A percentile compares a stretch with the other conserved stretches of the same genome.
phyloP scores from a whole-genome alignment of 75 land plant species.

The Pinus tabuliformis region DNA sequence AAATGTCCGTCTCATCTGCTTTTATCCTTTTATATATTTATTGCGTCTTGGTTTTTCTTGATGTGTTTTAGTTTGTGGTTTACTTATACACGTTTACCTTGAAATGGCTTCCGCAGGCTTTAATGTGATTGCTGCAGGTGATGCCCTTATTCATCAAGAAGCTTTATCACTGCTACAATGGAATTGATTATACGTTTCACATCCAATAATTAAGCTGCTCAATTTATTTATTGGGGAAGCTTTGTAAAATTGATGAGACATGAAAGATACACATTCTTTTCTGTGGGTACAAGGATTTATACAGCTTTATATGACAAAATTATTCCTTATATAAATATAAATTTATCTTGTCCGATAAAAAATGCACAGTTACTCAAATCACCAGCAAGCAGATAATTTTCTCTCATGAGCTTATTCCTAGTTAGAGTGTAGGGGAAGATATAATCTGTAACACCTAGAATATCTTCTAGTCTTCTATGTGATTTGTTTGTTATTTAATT shows the following conservation, averaged over 20 bases:
- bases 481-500: too few relatives aligned
- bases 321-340: not conserved
- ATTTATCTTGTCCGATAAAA: not conserved
- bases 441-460: too few relatives aligned
- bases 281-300: not conserved
- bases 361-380: not conserved
- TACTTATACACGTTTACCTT: not conserved
- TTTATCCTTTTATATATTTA: not conserved
- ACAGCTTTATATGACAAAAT: not conserved
- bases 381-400: too few relatives aligned
- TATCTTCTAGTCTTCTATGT: too few relatives aligned
- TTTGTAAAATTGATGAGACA: not conserved
- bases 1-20: not conserved
- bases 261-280: not conserved
- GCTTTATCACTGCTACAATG: constrained; percentile 54
- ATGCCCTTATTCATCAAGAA: constrained; percentile 37
- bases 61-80: not conserved
- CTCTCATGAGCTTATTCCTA: too few relatives aligned
- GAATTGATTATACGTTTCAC: constrained; percentile 5
- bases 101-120: constrained; percentile 31
- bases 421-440: too few relatives aligned
- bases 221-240: not conserved
- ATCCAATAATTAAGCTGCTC: not conserved
- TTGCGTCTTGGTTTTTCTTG: not conserved
- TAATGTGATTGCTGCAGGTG: constrained; percentile 75